Conservation (phyloP, 2,329 filamentous ascomycete species). For the Byssothecium circinans region DNA sequence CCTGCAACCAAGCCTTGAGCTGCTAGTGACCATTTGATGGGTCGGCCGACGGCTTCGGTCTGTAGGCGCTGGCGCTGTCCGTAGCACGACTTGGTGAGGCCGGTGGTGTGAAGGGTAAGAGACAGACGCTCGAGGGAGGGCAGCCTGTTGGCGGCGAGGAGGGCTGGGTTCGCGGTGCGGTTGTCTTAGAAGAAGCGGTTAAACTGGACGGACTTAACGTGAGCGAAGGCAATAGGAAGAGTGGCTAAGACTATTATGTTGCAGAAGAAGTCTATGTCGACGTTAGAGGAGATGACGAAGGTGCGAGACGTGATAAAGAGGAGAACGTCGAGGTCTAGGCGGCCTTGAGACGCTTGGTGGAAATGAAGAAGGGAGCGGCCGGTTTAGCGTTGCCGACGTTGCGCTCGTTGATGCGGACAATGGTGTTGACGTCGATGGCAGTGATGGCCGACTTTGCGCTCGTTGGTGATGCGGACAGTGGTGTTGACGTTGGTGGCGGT, state of each 20-base stretch:
- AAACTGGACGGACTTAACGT: constrained; percentile 48
- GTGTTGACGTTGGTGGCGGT: no score
- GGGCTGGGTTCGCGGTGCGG: constrained; percentile 88
- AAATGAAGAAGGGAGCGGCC: constrained; percentile 16
- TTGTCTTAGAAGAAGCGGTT: constrained; percentile 59
- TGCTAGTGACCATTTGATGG: neutral
- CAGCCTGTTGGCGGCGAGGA: constrained; percentile 82
- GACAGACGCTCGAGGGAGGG: constrained; percentile 77
- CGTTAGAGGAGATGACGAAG: constrained; percentile 16
- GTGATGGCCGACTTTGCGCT: no score
- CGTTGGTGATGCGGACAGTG: no score
- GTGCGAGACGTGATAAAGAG: constrained; percentile 12
- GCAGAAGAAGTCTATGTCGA: constrained; percentile 14
- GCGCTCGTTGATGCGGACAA: no score
- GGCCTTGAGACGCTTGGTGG: neutral
- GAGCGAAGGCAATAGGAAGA: constrained; percentile 10
- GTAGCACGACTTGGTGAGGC: constrained; percentile 70
- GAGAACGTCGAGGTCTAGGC: constrained; percentile 11
- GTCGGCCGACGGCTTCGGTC: constrained; percentile 72
- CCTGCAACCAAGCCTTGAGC: neutral
- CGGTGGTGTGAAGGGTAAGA: constrained; percentile 81
- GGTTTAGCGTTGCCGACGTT: constrained; percentile 8
- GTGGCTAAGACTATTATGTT: constrained; percentile 4
- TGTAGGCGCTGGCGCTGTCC: constrained; percentile 52
- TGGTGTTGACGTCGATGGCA: no score